Evolutionary conservation across 169 alveolate species (phyloP), one percentile per base, ranked within the genome.

Genomic region (Eimeria necatrix): DNA sequence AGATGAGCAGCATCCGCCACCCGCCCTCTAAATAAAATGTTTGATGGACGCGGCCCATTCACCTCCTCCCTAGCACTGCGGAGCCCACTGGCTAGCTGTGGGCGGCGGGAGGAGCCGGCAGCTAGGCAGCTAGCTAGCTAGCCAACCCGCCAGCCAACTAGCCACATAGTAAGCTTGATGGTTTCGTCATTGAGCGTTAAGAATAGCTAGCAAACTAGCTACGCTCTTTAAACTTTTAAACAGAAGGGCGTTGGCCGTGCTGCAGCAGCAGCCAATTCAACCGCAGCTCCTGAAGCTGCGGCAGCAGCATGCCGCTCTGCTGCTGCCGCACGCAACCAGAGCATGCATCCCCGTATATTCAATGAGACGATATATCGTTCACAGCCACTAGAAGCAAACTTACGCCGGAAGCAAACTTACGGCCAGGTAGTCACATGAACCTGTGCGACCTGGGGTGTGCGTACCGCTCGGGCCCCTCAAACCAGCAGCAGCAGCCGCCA

Each of bases 1-100:
- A 32, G 41, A 32, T 32, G 41, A 32, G 41, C 41, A 32, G 41
- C 41, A 32, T 32, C 49, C 22, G 49, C 78, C 48, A 12, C 78
- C n/a, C 14, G 8, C 78, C 51, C 78, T 24, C 51, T 24, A 68
- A 68, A 68, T 68, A 68, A 68, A 68, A 68, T 32, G 78, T 22
- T 48, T 1, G 78, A 32, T 32, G 41, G 41, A 32, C 41, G 41
- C 41, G 41, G 41, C 41, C 41, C 78, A 8, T 22, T 24, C 14
- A 16, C 16, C 48, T 22, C 78, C 48, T 68, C 78, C 78, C 78
- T 14, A 68, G 78, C 78, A 68, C 49, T 6, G 78, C 78, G 8
- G 48, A 68, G 78, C 78, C 78, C 78, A 68, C 26, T 68, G 78
- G 78, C 78, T 68, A 68, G 78, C 48, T 68, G 78, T 48, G 78